phyloP scores from a whole-genome alignment of 1,284 basidiomycete genomes.

The Cryptococcus hybrid region DNA sequence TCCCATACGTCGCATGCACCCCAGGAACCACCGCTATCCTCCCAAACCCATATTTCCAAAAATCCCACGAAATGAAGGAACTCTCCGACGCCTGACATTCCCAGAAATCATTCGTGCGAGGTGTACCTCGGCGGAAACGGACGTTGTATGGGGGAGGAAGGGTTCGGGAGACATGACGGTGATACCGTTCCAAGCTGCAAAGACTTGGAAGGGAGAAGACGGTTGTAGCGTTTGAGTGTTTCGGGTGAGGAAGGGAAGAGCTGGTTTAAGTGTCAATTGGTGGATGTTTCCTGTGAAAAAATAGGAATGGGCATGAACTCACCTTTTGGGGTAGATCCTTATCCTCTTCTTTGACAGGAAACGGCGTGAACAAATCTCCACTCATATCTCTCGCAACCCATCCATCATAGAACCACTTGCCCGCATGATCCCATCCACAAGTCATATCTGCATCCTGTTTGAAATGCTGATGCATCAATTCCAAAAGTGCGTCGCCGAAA shows the following conservation, averaged over 20 bases:
- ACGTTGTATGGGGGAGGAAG: conserved; percentile 44
- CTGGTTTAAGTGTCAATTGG: conserved; percentile 8
- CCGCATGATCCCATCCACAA: conserved; percentile 52
- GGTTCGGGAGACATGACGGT: conserved; percentile 45
- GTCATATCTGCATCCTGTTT: conserved; percentile 50
- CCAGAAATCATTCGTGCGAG: conserved; percentile 20
- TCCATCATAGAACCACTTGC: conserved; percentile 52
- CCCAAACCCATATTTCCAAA: conserved; percentile 50
- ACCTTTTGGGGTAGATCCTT: conserved; percentile 44
- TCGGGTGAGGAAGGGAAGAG: conserved; percentile 39
- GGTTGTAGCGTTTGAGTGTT: conserved; percentile 25
- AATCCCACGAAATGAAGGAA: conserved; percentile 47
- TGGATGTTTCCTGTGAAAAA: conserved; percentile 8
- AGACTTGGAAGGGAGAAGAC: conserved; percentile 26
- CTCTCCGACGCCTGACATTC: conserved; percentile 48
- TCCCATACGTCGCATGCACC: conserved; percentile 45
- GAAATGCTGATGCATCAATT: conserved; percentile 50
- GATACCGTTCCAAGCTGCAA: conserved; percentile 60
- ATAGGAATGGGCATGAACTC: conserved; percentile 12
- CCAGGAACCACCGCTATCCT: conserved; percentile 45
- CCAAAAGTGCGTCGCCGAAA: conserved; percentile 50
- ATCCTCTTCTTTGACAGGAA: conserved; percentile 47
- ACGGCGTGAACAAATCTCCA: conserved; percentile 45
- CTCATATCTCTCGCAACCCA: conserved; percentile 52
- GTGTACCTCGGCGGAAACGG: conserved; percentile 36